phyloP scores from a whole-genome alignment of 2,329 filamentous ascomycete genomes.

The Beauveria scarabaeidicola region DNA sequence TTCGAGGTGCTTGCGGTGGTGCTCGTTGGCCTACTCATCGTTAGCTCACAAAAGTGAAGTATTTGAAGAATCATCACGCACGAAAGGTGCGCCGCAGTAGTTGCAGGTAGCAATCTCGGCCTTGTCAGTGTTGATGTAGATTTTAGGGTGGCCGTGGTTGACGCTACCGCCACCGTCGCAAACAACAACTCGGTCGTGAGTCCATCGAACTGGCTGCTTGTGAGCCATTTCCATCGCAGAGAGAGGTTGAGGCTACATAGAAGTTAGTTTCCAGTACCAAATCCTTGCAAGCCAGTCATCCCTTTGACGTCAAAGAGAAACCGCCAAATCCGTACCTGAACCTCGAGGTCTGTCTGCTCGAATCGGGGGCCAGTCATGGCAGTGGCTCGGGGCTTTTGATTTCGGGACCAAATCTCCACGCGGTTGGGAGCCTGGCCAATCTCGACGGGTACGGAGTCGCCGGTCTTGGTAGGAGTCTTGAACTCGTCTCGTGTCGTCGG shows the following conservation, averaged over 20 bases:
- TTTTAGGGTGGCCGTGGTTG: constrained; percentile 77
- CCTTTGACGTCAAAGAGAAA: background rate
- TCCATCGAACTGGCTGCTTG: constrained; percentile 90
- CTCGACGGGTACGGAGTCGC: constrained; percentile 38
- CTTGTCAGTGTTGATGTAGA: constrained; percentile 98
- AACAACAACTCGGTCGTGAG: constrained; percentile 67
- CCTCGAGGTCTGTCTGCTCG: constrained; percentile 89
- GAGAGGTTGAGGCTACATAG: constrained; percentile 67
- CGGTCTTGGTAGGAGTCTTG: constrained; percentile 34
- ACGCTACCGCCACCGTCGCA: constrained; percentile 83
- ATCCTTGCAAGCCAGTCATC: background rate
- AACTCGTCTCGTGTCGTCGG: constrained; percentile 27
- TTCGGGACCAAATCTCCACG: constrained; percentile 69
- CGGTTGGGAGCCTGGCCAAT: constrained; percentile 82
- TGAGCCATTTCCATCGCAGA: constrained; percentile 95
- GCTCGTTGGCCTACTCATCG: constrained; percentile 67
- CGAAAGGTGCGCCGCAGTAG: constrained; percentile 91
- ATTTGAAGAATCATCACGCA: constrained; percentile 38
- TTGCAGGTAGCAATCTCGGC: constrained; percentile 82
- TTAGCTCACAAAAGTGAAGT: constrained; percentile 6
- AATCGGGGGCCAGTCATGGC: constrained; percentile 94
- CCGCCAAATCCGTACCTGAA: constrained; percentile 60
- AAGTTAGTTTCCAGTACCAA: constrained; percentile 11
- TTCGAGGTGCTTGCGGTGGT: constrained; percentile 77
- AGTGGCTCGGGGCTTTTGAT: constrained; percentile 68